Percentiles rank a stretch among this genome's conserved stretches.
Evolutionary conservation across 306 rosid species (phyloP).

Genomic region (Acacia acuminata): DNA sequence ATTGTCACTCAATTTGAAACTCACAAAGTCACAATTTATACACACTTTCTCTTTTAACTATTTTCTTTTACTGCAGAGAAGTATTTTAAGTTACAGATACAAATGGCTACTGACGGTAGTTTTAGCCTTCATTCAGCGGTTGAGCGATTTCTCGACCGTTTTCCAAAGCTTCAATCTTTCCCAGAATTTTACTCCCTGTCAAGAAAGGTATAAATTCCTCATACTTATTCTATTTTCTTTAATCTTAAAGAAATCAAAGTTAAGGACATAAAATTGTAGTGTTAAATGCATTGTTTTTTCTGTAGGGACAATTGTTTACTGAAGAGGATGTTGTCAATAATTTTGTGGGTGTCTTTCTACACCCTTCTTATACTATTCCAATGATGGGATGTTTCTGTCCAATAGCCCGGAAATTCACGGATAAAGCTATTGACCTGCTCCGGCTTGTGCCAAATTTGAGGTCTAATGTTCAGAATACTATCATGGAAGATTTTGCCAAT

Average conservation of each 20-base stretch:
- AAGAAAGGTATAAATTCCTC: conserved; percentile 42
- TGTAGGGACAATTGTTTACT: conserved; percentile 53
- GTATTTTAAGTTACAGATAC: conserved; percentile 12
- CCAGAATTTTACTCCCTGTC: conserved; percentile 40
- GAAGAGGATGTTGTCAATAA: conserved; percentile 65
- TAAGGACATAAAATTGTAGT: not conserved
- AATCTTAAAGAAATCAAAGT: not conserved
- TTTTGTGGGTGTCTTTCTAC: conserved; percentile 66
- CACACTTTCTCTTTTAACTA: not conserved
- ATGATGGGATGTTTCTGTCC: conserved; percentile 79
- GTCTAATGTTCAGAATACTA: conserved; percentile 43
- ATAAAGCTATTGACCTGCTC: conserved; percentile 59
- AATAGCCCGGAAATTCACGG: conserved; percentile 48
- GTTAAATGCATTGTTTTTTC: not conserved
- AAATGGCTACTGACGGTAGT: conserved; percentile 78
- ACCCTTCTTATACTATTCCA: conserved; percentile 66
- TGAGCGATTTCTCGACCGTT: conserved; percentile 66
- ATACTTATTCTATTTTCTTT: not conserved
- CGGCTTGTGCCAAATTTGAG: conserved; percentile 60
- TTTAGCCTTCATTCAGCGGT: conserved; percentile 58
- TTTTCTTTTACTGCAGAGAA: conserved; percentile 1
- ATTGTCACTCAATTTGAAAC: not conserved
- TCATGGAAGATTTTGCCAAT: conserved; percentile 23
- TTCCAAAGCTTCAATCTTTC: conserved; percentile 61
- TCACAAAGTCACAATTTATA: not conserved